Evolutionary conservation across 2,329 filamentous ascomycete species (phyloP).

Genomic region (Colletotrichum abscissum): DNA sequence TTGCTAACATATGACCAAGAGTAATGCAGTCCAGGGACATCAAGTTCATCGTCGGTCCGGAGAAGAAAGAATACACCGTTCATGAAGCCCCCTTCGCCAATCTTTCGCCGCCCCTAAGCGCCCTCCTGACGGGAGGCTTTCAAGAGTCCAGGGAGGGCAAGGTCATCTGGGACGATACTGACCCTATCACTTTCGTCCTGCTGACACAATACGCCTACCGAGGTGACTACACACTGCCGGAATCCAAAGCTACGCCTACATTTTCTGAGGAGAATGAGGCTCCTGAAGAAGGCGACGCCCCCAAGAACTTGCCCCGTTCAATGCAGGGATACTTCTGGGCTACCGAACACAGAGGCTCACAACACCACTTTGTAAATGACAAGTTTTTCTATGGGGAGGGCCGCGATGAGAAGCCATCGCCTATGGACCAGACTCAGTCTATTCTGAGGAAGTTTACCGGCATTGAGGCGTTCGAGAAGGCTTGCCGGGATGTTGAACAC

Average conservation of each 20-base stretch:
- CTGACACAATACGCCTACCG: neutral
- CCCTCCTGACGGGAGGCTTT: neutral
- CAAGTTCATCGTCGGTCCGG: neutral
- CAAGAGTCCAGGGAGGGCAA: neutral
- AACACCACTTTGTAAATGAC: neutral
- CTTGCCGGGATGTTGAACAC: neutral
- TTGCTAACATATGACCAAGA: neutral
- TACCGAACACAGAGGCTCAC: neutral
- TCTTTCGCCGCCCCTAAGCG: neutral
- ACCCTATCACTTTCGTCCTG: neutral
- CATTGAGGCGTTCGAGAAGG: neutral
- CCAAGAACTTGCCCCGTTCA: no score
- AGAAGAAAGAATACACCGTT: neutral
- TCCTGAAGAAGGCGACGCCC: neutral
- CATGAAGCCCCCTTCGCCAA: neutral
- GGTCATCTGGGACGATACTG: neutral
- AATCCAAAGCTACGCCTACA: neutral
- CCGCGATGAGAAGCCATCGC: no score
- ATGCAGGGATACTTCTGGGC: no score
- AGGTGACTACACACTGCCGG: neutral
- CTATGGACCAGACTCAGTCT: no score
- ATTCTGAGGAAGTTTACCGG: no score
- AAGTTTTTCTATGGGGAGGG: neutral
- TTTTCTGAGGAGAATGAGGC: neutral
- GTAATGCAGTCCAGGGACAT: neutral